Base-by-base conservation (phyloP, 805 yeast species). In the Starmerella cellae region DNA sequence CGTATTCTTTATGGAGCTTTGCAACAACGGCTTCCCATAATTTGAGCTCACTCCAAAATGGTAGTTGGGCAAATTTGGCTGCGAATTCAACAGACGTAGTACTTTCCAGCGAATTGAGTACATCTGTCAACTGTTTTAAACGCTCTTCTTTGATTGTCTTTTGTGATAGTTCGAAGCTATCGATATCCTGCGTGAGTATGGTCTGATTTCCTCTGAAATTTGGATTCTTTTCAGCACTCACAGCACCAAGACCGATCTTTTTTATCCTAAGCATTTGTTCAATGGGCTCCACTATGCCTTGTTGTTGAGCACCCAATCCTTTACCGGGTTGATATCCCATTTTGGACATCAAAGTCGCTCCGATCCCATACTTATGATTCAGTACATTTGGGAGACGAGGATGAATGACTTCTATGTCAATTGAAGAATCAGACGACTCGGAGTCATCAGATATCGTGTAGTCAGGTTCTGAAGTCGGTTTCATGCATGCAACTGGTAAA, bases 251-350 rank as follows among this genome's bases (percentile, higher is more conserved):
- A 5, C 34, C 34, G 4, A 17, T 21, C 5, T 31, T 31, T 13
- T 31, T 31, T 16, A 17, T 14, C 13, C 34, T n/a, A 8, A 5
- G 5, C 21, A 5, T 21, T 5, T n/a, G 36, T 6, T 8, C 17
- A 5, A 88, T 75, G 0, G 97, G 96, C n/a, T 69, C 73, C 0
- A 70, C 68, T 1, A 84, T 83, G 35, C 98, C 98, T 39, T 70
- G 70, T 1, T 76, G 74, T 20, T 67, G 58, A 4, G 64, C 64
- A 2, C 98, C 98, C n/a, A 88, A 68, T 0, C 96, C 97, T 53
- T 71, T 66, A 0, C 98, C 97, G 32, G 71, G 72, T 6, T 70
- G 69, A 60, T 82, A 87, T 0, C 98, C 98, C 97, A 88, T 87
- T 48, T 75, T 71, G 46, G 74, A 67, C 63, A 88, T 59, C 39